Conservation (phyloP, 345 rosid species). For the Acer saccharum region DNA sequence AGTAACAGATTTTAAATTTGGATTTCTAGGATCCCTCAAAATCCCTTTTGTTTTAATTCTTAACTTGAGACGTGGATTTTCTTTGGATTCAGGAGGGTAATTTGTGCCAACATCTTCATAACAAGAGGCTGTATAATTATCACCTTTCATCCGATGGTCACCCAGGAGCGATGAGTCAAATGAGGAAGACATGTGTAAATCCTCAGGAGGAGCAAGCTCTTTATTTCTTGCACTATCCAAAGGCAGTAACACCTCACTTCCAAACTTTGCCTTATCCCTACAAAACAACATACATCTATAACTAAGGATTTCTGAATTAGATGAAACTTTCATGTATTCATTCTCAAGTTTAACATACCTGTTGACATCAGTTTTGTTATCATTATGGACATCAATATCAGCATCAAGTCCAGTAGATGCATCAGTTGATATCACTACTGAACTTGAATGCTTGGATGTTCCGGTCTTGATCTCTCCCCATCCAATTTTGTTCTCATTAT, state of each 20-base stretch:
- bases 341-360: constrained; percentile 44
- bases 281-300: constrained; percentile 34
- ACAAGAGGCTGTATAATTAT: constrained; percentile 20
- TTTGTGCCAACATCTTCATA: constrained; percentile 25
- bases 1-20: constrained; percentile 36
- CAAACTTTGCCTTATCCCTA: constrained; percentile 48
- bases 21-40: constrained; percentile 37
- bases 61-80: constrained; percentile 48
- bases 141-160: constrained; percentile 12
- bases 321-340: constrained; percentile 16
- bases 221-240: constrained; percentile 23
- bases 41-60: constrained; percentile 54
- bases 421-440: too few relatives aligned
- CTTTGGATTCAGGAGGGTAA: constrained; percentile 40
- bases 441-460: too few relatives aligned
- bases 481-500: constrained; percentile 41
- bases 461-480: constrained; percentile 55
- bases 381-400: constrained; percentile 30
- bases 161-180: constrained; percentile 12
- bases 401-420: constrained; percentile 25
- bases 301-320: constrained; percentile 3
- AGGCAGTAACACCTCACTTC: constrained; percentile 28
- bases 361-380: constrained; percentile 27
- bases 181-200: constrained; percentile 25
- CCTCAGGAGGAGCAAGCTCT: constrained; percentile 24